These are phyloP conservation scores for Cylindrodendrum hubeiense DNA, from an alignment of 2,329 filamentous ascomycete species.

Conservation along the genomic window DNA sequence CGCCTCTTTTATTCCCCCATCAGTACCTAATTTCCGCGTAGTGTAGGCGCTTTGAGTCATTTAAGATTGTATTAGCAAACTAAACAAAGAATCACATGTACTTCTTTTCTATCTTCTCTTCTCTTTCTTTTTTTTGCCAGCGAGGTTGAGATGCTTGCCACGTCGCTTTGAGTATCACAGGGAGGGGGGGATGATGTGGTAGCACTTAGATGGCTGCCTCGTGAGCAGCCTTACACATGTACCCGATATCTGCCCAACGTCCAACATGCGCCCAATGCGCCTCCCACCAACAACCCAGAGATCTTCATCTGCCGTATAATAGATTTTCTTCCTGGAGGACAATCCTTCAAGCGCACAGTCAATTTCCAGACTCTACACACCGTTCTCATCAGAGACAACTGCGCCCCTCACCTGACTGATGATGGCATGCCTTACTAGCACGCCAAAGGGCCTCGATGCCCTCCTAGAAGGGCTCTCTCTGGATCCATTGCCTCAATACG, in stretches of 20 bases:
- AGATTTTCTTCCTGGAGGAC: neutral
- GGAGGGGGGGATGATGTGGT: neutral
- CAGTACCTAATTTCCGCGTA: neutral
- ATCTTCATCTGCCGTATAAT: neutral
- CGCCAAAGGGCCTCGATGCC: slow-evolving; percentile 18
- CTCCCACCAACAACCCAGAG: neutral
- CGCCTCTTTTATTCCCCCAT: too few relatives aligned
- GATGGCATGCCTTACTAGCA: slow-evolving; percentile 19
- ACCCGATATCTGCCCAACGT: slow-evolving; percentile 20
- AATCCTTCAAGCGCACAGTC: neutral
- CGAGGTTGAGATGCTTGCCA: neutral
- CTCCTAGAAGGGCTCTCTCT: slow-evolving; percentile 20
- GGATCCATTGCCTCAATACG: slow-evolving; percentile 21
- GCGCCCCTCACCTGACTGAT: neutral
- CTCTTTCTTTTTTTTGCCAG: neutral
- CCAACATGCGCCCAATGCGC: neutral
- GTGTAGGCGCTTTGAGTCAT: neutral
- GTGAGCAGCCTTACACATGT: slow-evolving; percentile 1
- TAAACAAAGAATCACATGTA: neutral
- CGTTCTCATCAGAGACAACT: neutral
- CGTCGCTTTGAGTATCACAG: neutral
- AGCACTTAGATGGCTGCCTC: neutral
- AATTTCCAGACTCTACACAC: neutral
- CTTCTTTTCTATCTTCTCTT: neutral
- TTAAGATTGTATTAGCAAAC: neutral